These are phyloP conservation scores for Wickerhamiella azymoides DNA, from an alignment of 805 yeast genomes.

Conservation along the genomic window DNA sequence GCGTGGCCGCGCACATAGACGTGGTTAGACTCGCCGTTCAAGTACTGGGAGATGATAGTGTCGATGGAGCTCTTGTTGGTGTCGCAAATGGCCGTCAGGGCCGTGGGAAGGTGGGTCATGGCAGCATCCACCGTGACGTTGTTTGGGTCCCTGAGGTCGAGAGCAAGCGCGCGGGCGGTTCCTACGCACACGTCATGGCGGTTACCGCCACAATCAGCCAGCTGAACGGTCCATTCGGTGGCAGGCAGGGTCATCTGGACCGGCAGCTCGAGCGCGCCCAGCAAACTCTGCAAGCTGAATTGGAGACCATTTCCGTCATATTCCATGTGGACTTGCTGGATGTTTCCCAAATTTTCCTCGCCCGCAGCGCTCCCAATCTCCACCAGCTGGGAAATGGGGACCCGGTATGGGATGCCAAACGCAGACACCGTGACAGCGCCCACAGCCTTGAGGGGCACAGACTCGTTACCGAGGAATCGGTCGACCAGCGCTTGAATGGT, in stretches of 20 bases:
- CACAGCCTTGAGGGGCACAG: conserved; percentile 8
- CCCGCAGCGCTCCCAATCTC: background rate
- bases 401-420: conserved; percentile 12
- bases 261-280: background rate
- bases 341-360: background rate
- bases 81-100: conserved; percentile 17
- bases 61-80: conserved; percentile 20
- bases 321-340: background rate
- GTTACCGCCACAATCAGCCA: conserved; percentile 20
- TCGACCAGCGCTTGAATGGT: conserved; percentile 9
- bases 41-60: conserved; percentile 16
- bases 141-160: background rate
- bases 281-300: background rate
- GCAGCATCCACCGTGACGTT: conserved; percentile 14
- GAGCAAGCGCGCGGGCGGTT: conserved; percentile 8
- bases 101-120: conserved; percentile 16
- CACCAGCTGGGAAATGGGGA: conserved; percentile 5
- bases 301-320: background rate
- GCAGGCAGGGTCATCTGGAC: conserved; percentile 16
- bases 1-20: conserved; percentile 17
- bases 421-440: conserved; percentile 10
- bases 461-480: background rate
- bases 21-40: conserved; percentile 17
- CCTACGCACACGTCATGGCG: conserved; percentile 13
- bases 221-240: conserved; percentile 20